Percentiles rank a stretch among this genome's conserved stretches.
These are phyloP conservation scores for Colletotrichum neosansevieriae DNA, from an alignment of 2,329 filamentous ascomycete genomes.

Conservation along the genomic window DNA sequence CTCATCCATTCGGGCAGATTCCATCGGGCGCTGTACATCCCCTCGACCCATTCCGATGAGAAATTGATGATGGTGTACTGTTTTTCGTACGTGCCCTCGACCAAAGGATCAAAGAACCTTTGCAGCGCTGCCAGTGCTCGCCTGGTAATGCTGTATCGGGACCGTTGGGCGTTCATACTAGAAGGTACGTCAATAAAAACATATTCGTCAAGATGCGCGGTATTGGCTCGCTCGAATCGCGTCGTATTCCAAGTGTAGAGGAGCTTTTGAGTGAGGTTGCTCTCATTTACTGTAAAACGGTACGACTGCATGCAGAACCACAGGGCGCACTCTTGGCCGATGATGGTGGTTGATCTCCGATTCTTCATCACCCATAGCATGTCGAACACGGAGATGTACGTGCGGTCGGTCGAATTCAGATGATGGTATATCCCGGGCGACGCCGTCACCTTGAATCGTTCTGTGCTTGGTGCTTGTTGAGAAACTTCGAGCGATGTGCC, in stretches of 20 bases:
- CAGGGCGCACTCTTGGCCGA: conserved; percentile 49
- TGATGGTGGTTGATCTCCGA: conserved; percentile 36
- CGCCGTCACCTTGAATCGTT: conserved; percentile 48
- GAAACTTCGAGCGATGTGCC: conserved; percentile 46
- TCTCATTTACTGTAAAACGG: conserved; percentile 46
- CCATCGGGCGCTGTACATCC: conserved; percentile 50
- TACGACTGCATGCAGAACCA: conserved; percentile 54
- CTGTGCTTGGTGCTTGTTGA: conserved; percentile 41
- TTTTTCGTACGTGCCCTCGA: conserved; percentile 48
- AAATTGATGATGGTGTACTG: conserved; percentile 46
- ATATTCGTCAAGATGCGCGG: conserved; percentile 46
- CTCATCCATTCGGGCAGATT: conserved; percentile 50
- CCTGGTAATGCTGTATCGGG: conserved; percentile 49
- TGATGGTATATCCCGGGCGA: conserved; percentile 32
- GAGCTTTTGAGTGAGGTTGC: conserved; percentile 44
- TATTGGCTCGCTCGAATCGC: conserved; percentile 44
- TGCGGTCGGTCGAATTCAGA: conserved; percentile 41
- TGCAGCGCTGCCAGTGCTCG: conserved; percentile 48
- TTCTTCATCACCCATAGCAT: conserved; percentile 48
- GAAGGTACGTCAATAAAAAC: conserved; percentile 49
- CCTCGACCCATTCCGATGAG: conserved; percentile 54
- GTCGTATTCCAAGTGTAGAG: conserved; percentile 48
- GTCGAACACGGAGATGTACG: conserved; percentile 53
- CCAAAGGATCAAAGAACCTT: conserved; percentile 49
- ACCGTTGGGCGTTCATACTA: conserved; percentile 45